Evolutionary conservation across 2,329 filamentous ascomycete genomes (phyloP).

Genomic region (Elsinoe arachidis): DNA sequence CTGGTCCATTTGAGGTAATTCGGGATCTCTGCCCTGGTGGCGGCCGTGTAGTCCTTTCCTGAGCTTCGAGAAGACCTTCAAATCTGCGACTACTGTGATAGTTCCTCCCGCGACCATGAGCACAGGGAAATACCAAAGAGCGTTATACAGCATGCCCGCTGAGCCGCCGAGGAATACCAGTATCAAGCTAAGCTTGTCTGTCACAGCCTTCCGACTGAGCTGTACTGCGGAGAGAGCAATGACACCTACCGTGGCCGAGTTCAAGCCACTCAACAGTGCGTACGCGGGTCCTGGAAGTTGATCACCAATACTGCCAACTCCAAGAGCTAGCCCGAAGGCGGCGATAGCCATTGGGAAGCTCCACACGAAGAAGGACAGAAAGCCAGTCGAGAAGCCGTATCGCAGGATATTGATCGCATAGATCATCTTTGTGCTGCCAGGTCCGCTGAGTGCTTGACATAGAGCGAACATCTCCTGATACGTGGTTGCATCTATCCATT

Average conservation of each 20-base stretch:
- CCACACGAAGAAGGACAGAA: slow-evolving; percentile 57
- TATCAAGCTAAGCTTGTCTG: slow-evolving; percentile 52
- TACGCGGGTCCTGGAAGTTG: slow-evolving; percentile 55
- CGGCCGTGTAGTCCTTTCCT: too few species aligned
- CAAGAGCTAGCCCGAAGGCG: slow-evolving; percentile 59
- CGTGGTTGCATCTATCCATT: too few species aligned
- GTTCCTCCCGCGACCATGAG: too few species aligned
- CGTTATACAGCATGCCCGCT: too few species aligned
- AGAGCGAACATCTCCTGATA: slow-evolving; percentile 66
- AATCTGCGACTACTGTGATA: too few species aligned
- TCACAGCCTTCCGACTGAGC: slow-evolving; percentile 59
- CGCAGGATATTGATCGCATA: slow-evolving; percentile 62
- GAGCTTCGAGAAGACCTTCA: too few species aligned
- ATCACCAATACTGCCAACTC: slow-evolving; percentile 52
- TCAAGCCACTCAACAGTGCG: slow-evolving; percentile 61
- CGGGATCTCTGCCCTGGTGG: too few species aligned
- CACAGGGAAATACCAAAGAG: too few species aligned
- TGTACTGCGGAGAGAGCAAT: slow-evolving; percentile 60
- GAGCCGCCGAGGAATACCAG: slow-evolving; percentile 25
- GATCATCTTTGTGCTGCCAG: slow-evolving; percentile 61
- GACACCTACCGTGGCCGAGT: slow-evolving; percentile 63
- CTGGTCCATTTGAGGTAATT: too few species aligned
- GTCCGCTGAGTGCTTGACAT: slow-evolving; percentile 59
- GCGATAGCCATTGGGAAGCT: slow-evolving; percentile 62
- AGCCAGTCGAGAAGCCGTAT: slow-evolving; percentile 48